A percentile compares a stretch with the other conserved stretches of the same genome.
phyloP scores from a whole-genome alignment of 2,329 filamentous ascomycete species.

The Zalaria obscura region DNA sequence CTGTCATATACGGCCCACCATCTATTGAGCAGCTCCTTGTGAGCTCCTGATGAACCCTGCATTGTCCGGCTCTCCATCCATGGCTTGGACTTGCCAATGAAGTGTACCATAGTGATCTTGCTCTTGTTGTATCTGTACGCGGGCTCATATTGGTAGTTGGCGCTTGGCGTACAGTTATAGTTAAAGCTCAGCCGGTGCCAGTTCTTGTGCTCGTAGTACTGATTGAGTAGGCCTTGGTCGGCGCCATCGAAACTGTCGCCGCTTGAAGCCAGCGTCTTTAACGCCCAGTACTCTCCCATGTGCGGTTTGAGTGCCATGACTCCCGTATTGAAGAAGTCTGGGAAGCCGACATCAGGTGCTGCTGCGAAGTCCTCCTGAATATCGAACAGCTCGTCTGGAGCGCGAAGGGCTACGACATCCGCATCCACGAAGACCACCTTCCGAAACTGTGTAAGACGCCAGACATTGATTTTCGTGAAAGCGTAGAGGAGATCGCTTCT shows the following conservation, averaged over 20 bases:
- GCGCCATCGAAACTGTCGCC: slow-evolving; percentile 94
- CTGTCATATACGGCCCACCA: slow-evolving; percentile 95
- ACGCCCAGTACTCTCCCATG: slow-evolving; percentile 73
- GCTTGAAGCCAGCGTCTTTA: slow-evolving; percentile 68
- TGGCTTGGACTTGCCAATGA: slow-evolving; percentile 83
- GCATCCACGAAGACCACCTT: slow-evolving; percentile 92
- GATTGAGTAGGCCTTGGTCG: slow-evolving; percentile 89
- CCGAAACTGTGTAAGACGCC: slow-evolving; percentile 79
- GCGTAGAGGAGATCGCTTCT: slow-evolving; percentile 79
- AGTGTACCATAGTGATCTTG: slow-evolving; percentile 81
- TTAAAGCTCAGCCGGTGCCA: slow-evolving; percentile 86
- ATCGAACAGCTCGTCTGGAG: slow-evolving; percentile 84
- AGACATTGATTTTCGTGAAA: slow-evolving; percentile 93
- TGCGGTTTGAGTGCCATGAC: slow-evolving; percentile 85
- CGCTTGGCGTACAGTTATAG: slow-evolving; percentile 95
- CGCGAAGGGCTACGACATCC: slow-evolving; percentile 79
- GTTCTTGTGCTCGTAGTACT: slow-evolving; percentile 64
- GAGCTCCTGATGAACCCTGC: slow-evolving; percentile 45
- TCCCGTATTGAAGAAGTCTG: slow-evolving; percentile 95
- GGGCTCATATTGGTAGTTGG: slow-evolving; percentile 93
- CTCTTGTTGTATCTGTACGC: slow-evolving; percentile 89
- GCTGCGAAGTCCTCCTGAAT: slow-evolving; percentile 49
- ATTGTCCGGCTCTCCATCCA: slow-evolving; percentile 40
- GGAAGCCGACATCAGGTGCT: slow-evolving; percentile 93
- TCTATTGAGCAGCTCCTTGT: slow-evolving; percentile 67